phyloP scores from a whole-genome alignment of 257 asterid genomes.

The Verbena officinalis region DNA sequence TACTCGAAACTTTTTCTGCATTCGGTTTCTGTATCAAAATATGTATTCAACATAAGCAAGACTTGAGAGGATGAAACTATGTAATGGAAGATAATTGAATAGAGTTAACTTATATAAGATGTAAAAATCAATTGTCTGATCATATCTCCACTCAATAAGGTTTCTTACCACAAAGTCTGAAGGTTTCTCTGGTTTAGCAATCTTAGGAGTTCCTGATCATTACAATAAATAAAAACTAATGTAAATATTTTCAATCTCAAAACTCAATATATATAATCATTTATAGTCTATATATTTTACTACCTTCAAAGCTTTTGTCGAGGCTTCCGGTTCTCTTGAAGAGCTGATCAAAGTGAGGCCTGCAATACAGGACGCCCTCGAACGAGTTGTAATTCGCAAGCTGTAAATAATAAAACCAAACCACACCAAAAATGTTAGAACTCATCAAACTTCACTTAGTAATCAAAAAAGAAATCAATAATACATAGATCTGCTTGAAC shows the following conservation, averaged over 20 bases:
- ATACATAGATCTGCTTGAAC: slow-evolving; percentile 22
- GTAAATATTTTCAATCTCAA: slow-evolving; percentile 6
- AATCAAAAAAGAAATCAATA: not conserved
- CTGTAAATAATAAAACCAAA: slow-evolving; percentile 42
- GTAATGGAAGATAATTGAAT: not conserved
- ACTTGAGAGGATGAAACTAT: not conserved
- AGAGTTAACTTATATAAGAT: not conserved
- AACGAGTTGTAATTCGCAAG: slow-evolving; percentile 91
- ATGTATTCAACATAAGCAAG: slow-evolving; percentile 1
- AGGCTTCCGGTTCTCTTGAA: slow-evolving; percentile 96
- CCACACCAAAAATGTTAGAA: slow-evolving; percentile 1
- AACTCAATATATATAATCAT: not conserved
- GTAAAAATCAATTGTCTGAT: not conserved
- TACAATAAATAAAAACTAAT: not conserved
- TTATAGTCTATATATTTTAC: not conserved
- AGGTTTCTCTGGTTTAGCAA: slow-evolving; percentile 81
- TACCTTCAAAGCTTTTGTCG: slow-evolving; percentile 97
- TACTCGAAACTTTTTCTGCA: slow-evolving; percentile 72
- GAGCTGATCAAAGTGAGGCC: slow-evolving; percentile 99
- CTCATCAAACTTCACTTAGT: not conserved
- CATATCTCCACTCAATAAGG: not conserved
- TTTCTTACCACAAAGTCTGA: slow-evolving; percentile 59
- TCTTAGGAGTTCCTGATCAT: slow-evolving; percentile 82
- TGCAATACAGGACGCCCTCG: slow-evolving; percentile 96
- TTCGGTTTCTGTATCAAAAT: slow-evolving; percentile 57